Evolutionary conservation across 2,329 filamentous ascomycete species (phyloP).

Genomic region (Aspergillaceae sp.): DNA sequence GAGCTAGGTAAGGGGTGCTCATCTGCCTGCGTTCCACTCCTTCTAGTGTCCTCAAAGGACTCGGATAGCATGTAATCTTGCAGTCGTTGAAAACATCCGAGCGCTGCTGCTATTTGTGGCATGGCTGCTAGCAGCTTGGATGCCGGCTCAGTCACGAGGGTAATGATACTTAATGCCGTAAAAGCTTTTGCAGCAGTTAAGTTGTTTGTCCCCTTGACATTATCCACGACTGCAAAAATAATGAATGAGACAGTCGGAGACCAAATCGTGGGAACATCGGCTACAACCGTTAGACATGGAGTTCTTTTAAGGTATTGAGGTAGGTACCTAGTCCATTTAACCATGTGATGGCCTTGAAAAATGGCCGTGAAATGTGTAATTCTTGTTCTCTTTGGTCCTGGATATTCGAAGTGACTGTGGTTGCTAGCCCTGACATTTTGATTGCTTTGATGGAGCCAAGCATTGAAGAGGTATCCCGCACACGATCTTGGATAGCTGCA

Average conservation of each 20-base stretch:
- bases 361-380: neutral
- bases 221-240: neutral
- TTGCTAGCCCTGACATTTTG: slow-evolving; percentile 31
- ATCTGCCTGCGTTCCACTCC: too few relatives aligned
- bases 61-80: neutral
- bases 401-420: slow-evolving; percentile 1
- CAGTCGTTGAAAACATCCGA: neutral
- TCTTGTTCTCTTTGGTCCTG: neutral
- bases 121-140: neutral
- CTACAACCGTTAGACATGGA: neutral
- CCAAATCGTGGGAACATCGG: neutral
- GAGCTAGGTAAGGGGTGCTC: too few relatives aligned
- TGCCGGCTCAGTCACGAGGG: neutral
- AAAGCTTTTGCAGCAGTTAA: neutral
- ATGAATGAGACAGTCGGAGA: neutral
- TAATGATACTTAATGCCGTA: neutral
- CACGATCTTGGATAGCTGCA: slow-evolving; percentile 32
- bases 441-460: slow-evolving; percentile 34
- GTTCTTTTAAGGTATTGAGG: neutral
- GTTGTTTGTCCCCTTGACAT: neutral
- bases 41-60: neutral
- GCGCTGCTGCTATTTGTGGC: neutral
- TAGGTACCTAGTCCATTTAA: neutral
- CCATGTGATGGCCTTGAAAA: neutral
- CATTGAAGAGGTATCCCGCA: slow-evolving; percentile 32